A percentile compares a stretch with the other conserved stretches of the same genome.
These are phyloP conservation scores for Aureobasidium sp. DNA, from an alignment of 2,329 filamentous ascomycete genomes.

Conservation along the genomic window DNA sequence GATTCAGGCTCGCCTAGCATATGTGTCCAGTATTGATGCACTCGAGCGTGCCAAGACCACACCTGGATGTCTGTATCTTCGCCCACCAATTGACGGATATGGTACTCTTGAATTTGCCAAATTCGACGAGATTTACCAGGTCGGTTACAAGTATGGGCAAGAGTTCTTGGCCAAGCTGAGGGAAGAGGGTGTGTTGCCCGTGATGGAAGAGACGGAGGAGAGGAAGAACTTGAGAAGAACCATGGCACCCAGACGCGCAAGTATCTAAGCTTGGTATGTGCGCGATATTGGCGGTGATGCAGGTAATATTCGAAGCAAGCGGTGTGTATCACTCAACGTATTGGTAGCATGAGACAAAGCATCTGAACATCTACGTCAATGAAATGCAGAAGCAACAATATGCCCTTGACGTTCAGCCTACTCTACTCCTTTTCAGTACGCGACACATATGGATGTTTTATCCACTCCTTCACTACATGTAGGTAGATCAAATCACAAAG, in stretches of 20 bases:
- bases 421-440: too few species aligned
- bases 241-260: slow-evolving; percentile 45
- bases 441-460: too few species aligned
- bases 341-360: too few species aligned
- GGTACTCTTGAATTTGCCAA: slow-evolving; percentile 94
- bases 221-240: slow-evolving; percentile 45
- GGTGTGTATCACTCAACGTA: background rate
- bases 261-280: slow-evolving; percentile 30
- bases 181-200: slow-evolving; percentile 67
- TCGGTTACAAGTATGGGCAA: slow-evolving; percentile 81
- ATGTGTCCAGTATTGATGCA: slow-evolving; percentile 90
- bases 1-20: slow-evolving; percentile 90
- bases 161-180: slow-evolving; percentile 70
- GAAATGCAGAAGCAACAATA: too few species aligned
- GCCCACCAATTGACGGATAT: slow-evolving; percentile 87
- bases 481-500: too few species aligned
- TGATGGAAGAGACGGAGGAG: slow-evolving; percentile 45
- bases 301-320: background rate
- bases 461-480: too few species aligned
- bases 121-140: slow-evolving; percentile 91
- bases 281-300: background rate
- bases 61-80: slow-evolving; percentile 90
- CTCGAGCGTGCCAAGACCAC: slow-evolving; percentile 87
- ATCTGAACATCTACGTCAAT: too few species aligned
- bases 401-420: too few species aligned